These are phyloP conservation scores for Postia placenta DNA, from an alignment of 768 basidiomycete genomes.

Conservation along the genomic window DNA sequence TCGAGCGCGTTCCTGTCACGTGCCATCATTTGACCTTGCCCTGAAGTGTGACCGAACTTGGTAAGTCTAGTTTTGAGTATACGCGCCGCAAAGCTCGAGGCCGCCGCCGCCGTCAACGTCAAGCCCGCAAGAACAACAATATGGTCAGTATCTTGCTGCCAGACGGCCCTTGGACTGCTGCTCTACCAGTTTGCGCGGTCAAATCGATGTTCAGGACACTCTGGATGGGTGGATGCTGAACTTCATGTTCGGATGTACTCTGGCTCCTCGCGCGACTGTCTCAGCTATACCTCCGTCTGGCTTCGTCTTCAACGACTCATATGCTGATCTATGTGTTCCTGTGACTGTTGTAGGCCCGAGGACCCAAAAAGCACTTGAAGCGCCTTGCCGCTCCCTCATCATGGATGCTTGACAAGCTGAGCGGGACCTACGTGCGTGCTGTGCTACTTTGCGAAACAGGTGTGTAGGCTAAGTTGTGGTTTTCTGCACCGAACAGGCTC, in stretches of 20 bases:
- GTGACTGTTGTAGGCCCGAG: conserved; percentile 62
- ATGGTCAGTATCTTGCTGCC: conserved; percentile 29
- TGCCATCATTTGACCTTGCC: conserved; percentile 1
- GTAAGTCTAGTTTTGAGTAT: neutral
- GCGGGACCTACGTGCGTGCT: conserved; percentile 83
- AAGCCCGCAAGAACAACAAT: conserved; percentile 27
- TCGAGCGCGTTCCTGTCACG: neutral
- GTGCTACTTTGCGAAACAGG: neutral
- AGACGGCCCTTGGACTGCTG: conserved; percentile 10
- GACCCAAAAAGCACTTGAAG: conserved; percentile 99
- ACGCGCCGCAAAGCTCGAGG: conserved; percentile 13
- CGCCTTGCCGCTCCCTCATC: conserved; percentile 94
- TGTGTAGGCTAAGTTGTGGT: neutral
- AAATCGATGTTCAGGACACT: neutral
- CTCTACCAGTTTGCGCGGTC: conserved; percentile 4
- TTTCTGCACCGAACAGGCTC: conserved; percentile 51
- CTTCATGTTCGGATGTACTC: conserved; percentile 23
- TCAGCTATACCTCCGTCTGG: conserved; percentile 6
- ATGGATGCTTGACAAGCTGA: conserved; percentile 99
- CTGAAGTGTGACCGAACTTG: conserved; percentile 5
- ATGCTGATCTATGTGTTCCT: conserved; percentile 20
- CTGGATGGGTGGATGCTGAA: conserved; percentile 25
- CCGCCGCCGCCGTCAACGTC: conserved; percentile 28
- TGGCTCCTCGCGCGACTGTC: conserved; percentile 8
- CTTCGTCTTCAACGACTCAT: neutral